Conservation (phyloP, 768 basidiomycete genomes). For the Lenzites betulinus region DNA sequence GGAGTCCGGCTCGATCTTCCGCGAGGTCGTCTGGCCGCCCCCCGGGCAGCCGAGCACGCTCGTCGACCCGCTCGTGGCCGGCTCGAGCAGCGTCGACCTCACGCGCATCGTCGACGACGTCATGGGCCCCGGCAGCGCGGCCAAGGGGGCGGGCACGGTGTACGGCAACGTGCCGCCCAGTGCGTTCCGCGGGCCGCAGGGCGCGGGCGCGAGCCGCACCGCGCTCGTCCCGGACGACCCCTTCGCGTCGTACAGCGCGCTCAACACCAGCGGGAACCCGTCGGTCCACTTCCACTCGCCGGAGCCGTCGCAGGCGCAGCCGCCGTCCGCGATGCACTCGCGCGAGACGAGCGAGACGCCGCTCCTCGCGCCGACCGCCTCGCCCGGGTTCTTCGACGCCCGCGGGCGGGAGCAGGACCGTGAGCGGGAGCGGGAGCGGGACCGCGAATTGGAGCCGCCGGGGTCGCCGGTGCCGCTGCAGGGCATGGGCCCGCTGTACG, state of each 20-base stretch:
- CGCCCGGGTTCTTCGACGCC: constrained; percentile 4
- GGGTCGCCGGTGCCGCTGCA: constrained; percentile 19
- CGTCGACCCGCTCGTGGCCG: constrained; percentile 31
- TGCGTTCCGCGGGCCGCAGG: not conserved
- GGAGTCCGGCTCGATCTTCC: constrained; percentile 35
- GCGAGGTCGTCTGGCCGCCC: constrained; percentile 34
- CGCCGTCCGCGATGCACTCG: constrained; percentile 16
- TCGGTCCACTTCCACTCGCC: not conserved
- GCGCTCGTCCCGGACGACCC: constrained; percentile 16
- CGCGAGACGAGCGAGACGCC: constrained; percentile 22
- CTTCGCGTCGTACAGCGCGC: constrained; percentile 11
- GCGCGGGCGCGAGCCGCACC: constrained; percentile 7
- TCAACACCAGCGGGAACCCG: not conserved
- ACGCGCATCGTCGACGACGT: constrained; percentile 31
- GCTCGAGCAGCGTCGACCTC: constrained; percentile 29
- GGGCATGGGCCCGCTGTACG: constrained; percentile 22
- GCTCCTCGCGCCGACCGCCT: not conserved
- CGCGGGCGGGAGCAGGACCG: not conserved
- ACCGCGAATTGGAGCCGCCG: constrained; percentile 3
- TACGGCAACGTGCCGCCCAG: not conserved
- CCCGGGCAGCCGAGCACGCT: constrained; percentile 27
- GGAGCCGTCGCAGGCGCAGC: not conserved
- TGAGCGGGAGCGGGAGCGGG: no score
- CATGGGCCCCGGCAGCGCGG: constrained; percentile 26
- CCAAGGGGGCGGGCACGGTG: not conserved